A percentile compares a stretch with the other conserved stretches of the same genome.
Conservation (phyloP, 2,329 filamentous ascomycete species). For the Aspergillus ustus region DNA sequence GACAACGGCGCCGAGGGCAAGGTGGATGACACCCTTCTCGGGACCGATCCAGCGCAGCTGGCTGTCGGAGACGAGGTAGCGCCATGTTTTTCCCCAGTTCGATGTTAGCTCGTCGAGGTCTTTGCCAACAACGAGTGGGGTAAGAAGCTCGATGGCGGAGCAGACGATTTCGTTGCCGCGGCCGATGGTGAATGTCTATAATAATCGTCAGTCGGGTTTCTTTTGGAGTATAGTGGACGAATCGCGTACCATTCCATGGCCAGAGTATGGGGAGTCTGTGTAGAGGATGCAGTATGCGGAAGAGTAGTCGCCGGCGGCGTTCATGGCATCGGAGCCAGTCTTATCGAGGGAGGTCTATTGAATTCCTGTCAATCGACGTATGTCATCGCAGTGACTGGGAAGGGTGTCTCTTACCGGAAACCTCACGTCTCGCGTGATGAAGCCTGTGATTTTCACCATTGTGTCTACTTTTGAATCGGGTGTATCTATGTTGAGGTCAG, state of each 20-base stretch:
- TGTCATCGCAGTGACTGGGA: neutral
- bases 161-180: constrained; percentile 94
- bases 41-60: constrained; percentile 93
- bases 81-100: constrained; percentile 88
- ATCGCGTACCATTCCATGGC: constrained; percentile 48
- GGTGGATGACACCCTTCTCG: constrained; percentile 92
- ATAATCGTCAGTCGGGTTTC: constrained; percentile 4
- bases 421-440: constrained; percentile 73
- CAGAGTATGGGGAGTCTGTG: constrained; percentile 66
- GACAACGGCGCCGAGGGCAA: constrained; percentile 84
- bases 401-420: constrained; percentile 59
- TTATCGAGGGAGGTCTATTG: constrained; percentile 83
- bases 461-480: constrained; percentile 10
- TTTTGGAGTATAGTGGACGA: neutral
- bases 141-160: constrained; percentile 77
- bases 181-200: constrained; percentile 51
- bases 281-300: constrained; percentile 91
- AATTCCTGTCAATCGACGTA: neutral
- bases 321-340: constrained; percentile 97
- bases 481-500: neutral
- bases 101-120: constrained; percentile 76
- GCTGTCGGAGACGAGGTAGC: constrained; percentile 86
- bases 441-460: constrained; percentile 72
- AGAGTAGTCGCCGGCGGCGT: constrained; percentile 89
- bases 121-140: constrained; percentile 73